Evolutionary conservation across 345 rosid species (phyloP).

Genomic region (Melastoma malabathricum): DNA sequence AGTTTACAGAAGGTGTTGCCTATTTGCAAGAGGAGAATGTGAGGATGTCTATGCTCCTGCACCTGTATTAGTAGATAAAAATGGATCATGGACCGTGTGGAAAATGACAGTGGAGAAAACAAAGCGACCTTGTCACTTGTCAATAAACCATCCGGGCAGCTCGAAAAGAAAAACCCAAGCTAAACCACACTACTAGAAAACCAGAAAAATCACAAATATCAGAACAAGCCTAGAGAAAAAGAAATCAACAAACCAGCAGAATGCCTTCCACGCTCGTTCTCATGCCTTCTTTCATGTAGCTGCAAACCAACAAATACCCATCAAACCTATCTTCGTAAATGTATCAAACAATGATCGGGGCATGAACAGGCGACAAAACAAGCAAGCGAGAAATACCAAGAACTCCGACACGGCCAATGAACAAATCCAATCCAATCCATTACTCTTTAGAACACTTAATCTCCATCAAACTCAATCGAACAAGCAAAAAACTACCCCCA

Average conservation of each 20-base stretch:
- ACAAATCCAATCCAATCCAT: no score
- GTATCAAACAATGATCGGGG: background rate
- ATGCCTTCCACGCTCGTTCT: slow-evolving; percentile 92
- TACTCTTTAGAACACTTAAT: no score
- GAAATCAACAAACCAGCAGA: slow-evolving; percentile 50
- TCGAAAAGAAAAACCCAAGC: no score
- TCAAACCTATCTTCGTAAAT: background rate
- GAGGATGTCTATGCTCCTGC: slow-evolving; percentile 95
- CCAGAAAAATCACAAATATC: background rate
- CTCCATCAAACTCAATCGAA: background rate
- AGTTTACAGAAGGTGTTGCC: slow-evolving; percentile 98
- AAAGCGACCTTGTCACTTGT: background rate
- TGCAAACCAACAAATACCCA: slow-evolving; percentile 15
- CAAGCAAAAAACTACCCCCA: background rate
- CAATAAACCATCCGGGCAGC: no score
- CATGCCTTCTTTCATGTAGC: slow-evolving; percentile 98
- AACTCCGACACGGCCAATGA: no score
- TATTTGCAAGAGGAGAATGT: slow-evolving; percentile 88
- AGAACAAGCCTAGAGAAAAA: background rate
- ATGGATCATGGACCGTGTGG: no score
- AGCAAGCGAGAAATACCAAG: no score
- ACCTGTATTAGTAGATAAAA: slow-evolving; percentile 30
- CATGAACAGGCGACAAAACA: background rate
- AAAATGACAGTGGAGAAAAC: background rate
- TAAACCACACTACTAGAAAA: background rate